Conservation (phyloP, 768 basidiomycete genomes). For the Suillus plorans region DNA sequence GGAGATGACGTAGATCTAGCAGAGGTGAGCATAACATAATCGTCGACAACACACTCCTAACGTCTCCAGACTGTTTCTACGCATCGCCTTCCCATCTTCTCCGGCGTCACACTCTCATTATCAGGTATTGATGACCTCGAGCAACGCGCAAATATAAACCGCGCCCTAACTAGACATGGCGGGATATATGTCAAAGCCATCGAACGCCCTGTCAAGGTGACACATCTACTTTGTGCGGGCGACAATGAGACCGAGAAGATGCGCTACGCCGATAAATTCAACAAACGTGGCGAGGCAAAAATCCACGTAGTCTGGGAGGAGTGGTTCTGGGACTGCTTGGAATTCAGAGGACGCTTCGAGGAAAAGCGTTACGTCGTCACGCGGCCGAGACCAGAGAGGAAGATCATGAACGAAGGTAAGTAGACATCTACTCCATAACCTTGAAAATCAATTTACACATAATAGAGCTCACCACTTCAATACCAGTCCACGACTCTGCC, state of each 20-base stretch:
- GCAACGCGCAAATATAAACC: slow-evolving; percentile 62
- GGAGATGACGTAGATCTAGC: slow-evolving; percentile 77
- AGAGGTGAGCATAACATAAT: slow-evolving; percentile 43
- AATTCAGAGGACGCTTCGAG: slow-evolving; percentile 69
- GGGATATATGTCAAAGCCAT: slow-evolving; percentile 76
- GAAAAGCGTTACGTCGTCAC: slow-evolving; percentile 60
- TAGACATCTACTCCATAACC: background rate
- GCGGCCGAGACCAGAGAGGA: slow-evolving; percentile 60
- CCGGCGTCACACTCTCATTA: slow-evolving; percentile 64
- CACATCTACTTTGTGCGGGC: slow-evolving; percentile 80
- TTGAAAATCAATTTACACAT: background rate
- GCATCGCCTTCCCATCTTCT: slow-evolving; percentile 74
- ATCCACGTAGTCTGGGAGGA: slow-evolving; percentile 91
- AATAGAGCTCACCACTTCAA: slow-evolving; percentile 2
- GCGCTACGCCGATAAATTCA: slow-evolving; percentile 75
- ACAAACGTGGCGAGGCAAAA: slow-evolving; percentile 62
- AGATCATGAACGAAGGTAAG: slow-evolving; percentile 28
- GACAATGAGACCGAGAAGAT: slow-evolving; percentile 73
- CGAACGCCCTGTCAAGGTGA: slow-evolving; percentile 75
- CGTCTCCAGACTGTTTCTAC: slow-evolving; percentile 49
- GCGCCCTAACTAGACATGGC: slow-evolving; percentile 54
- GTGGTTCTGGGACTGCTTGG: slow-evolving; percentile 93
- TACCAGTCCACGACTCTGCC: slow-evolving; percentile 16
- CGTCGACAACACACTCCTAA: background rate
- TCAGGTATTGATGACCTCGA: slow-evolving; percentile 72